Percentiles rank a stretch among this genome's conserved stretches.
Evolutionary conservation across 208 protist genomes (phyloP).

Genomic region (Wallacemonas rigidus): DNA sequence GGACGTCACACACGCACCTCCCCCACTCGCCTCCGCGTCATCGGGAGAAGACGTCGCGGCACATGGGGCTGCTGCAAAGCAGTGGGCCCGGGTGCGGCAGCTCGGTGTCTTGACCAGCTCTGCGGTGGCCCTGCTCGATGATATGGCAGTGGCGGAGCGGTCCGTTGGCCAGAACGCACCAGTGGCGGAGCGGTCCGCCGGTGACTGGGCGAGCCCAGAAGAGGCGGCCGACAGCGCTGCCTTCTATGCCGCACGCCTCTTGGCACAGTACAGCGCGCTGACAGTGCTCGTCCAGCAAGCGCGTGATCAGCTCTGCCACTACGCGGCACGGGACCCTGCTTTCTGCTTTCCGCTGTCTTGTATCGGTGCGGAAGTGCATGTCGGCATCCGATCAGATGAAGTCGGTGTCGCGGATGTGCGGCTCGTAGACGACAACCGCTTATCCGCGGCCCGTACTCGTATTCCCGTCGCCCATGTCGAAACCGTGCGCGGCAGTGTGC

Average conservation of each 20-base stretch:
- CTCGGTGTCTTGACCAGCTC: not conserved
- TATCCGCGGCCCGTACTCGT: too few species aligned
- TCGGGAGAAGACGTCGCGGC: not conserved
- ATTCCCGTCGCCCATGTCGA: not conserved
- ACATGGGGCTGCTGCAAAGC: not conserved
- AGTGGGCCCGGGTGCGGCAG: not conserved
- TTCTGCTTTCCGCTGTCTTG: constrained; percentile 7
- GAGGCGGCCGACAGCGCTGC: not conserved
- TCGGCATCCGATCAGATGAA: not conserved
- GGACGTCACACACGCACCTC: not conserved
- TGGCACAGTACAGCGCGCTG: not conserved
- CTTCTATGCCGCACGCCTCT: not conserved
- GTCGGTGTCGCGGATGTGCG: not conserved
- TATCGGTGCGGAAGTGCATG: not conserved
- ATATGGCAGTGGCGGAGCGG: not conserved
- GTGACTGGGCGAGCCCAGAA: not conserved
- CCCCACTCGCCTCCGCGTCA: not conserved
- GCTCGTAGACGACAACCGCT: not conserved
- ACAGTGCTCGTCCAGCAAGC: not conserved
- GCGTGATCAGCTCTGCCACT: not conserved
- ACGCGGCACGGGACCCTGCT: not conserved
- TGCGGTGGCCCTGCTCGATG: not conserved
- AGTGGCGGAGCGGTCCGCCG: not conserved
- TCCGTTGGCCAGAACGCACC: not conserved
- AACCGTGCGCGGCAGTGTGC: not conserved